These are phyloP conservation scores for Monsonia emarginata DNA, from an alignment of 441 rosid genomes.

Conservation along the genomic window DNA sequence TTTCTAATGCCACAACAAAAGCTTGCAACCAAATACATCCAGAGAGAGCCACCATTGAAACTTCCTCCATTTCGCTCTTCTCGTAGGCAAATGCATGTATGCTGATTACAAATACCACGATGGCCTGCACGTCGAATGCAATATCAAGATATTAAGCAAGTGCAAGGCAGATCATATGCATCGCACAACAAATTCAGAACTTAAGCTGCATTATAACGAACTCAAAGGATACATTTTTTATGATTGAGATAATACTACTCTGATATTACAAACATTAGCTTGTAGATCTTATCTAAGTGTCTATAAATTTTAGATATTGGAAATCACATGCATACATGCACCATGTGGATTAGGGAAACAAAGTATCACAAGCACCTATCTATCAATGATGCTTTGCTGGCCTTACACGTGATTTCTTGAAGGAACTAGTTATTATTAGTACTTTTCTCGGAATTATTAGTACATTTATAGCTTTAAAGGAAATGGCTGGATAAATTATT, in stretches of 20 bases:
- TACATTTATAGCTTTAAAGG: background rate
- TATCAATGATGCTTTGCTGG: background rate
- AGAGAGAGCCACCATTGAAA: constrained; percentile 94
- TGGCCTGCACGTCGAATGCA: constrained; percentile 51
- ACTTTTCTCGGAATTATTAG: background rate
- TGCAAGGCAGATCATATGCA: background rate
- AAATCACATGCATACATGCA: background rate
- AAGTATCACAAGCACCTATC: background rate
- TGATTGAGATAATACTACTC: background rate
- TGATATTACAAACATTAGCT: background rate
- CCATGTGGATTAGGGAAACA: background rate
- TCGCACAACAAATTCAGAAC: background rate
- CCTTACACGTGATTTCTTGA: background rate
- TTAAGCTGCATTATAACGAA: constrained; percentile 3
- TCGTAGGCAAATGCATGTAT: constrained; percentile 73
- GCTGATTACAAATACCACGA: constrained; percentile 73
- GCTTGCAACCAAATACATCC: constrained; percentile 99
- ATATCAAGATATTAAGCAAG: constrained; percentile 6
- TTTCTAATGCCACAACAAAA: constrained; percentile 81
- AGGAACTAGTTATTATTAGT: background rate
- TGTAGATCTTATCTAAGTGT: background rate
- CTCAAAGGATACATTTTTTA: background rate
- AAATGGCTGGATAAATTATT: background rate
- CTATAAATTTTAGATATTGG: background rate
- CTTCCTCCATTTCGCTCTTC: constrained; percentile 93